Base-by-base conservation (phyloP, 75 land plant genomes). In the Larix kaempferi region DNA sequence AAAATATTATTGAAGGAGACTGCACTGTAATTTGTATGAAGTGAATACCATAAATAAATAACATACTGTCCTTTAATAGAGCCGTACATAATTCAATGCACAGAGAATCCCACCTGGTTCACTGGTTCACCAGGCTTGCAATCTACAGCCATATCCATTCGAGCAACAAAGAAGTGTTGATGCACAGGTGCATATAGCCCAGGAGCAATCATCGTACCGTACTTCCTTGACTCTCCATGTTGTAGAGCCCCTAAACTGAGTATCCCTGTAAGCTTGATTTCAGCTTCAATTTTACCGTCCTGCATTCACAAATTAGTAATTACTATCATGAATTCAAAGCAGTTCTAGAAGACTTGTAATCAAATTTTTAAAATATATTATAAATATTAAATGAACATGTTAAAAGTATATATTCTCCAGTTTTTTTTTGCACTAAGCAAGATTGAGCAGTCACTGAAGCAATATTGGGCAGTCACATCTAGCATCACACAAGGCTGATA, bases 281-380 rank as follows among this genome's bases (percentile, higher is more conserved):
- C 98, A 37, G 99, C 99, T 79, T 98, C 99, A 78, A 98, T 93
- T 84, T 91, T 93, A 22, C 98, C 99, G 90, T 98, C 99, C 99
- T 98, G 90, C 33, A 84, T 13, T 33, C 58, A 62, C 41, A 25
- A 49, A 49, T 49, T 49, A 49, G 12, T 49, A 49, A 49, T 49
- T 49, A 49, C 54, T 49, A 49, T 49, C 54, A 49, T 10, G 11
- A 49, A 49, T 49, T 49, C 11, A 10, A 10, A 49, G 12, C 11
- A 49, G 54, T 49, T 49, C 54, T 49, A 49, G 10, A 49, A 49
- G 13, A 49, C 2, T 10, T 49, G 2, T 49, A 49, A 49, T 49
- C 52, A 49, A 49, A 29, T 29, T 39, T 39, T 39, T 39, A 39
- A 39, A 39, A 39, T 39, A 39, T 39, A 39, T 39, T 39, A 39